phyloP scores from a whole-genome alignment of 2,329 filamentous ascomycete species.

The Akanthomyces dipterigenus region DNA sequence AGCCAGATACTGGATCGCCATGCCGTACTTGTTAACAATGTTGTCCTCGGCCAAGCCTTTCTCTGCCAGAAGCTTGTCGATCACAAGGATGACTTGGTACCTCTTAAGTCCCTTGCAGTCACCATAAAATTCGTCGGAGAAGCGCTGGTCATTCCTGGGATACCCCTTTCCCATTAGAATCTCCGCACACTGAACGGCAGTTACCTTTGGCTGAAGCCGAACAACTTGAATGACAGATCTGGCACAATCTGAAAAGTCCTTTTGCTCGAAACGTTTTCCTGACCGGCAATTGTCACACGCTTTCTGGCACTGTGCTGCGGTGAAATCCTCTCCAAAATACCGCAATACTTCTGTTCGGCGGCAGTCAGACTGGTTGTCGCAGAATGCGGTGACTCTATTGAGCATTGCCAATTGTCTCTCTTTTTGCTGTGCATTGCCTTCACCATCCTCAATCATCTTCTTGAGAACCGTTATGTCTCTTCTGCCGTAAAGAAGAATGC shows the following conservation, averaged over 20 bases:
- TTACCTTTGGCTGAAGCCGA: constrained; percentile 53
- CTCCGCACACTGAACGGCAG: constrained; percentile 75
- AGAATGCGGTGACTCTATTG: constrained; percentile 76
- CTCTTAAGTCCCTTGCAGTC: constrained; percentile 63
- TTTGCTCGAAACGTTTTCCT: constrained; percentile 59
- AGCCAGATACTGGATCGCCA: constrained; percentile 67
- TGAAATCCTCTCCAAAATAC: constrained; percentile 91
- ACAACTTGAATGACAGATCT: constrained; percentile 64
- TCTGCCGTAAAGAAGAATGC: constrained; percentile 84
- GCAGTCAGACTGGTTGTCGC: constrained; percentile 83
- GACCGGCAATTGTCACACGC: constrained; percentile 88
- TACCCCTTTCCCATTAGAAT: constrained; percentile 66
- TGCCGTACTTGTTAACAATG: constrained; percentile 42
- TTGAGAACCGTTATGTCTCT: constrained; percentile 66
- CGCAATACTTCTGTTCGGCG: constrained; percentile 78
- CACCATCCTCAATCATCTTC: constrained; percentile 76
- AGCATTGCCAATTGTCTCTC: constrained; percentile 81
- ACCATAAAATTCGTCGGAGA: constrained; percentile 56
- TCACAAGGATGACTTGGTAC: constrained; percentile 76
- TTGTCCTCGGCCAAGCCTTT: constrained; percentile 68
- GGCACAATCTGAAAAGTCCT: constrained; percentile 73
- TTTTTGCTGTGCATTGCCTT: constrained; percentile 72
- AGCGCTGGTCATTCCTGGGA: constrained; percentile 40
- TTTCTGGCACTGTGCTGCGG: constrained; percentile 60
- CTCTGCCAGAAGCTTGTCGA: constrained; percentile 67